phyloP scores from a whole-genome alignment of 345 rosid genomes.

The Hibiscus mutabilis region DNA sequence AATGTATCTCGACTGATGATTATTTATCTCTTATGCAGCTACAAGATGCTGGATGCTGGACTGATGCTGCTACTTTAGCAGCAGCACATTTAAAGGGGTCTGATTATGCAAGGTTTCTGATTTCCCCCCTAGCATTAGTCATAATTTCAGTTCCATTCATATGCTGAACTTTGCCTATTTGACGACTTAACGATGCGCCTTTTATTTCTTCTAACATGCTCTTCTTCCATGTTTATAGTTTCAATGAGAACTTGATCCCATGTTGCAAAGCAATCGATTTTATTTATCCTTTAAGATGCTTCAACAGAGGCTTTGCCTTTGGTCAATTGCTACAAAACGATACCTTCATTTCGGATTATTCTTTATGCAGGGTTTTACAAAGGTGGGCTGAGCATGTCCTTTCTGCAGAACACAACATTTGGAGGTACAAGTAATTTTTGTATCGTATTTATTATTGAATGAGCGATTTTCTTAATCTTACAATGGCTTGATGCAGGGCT shows the following conservation, averaged over 20 bases:
- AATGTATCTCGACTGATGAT: background rate
- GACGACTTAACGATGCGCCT: background rate
- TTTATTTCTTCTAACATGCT: background rate
- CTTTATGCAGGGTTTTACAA: slow-evolving; percentile 58
- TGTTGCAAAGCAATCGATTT: background rate
- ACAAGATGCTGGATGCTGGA: slow-evolving; percentile 99
- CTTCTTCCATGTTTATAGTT: background rate
- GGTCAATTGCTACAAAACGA: background rate
- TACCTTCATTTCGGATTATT: background rate
- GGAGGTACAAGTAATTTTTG: slow-evolving; percentile 54
- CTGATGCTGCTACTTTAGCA: slow-evolving; percentile 99
- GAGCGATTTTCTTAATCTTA: slow-evolving; percentile 2
- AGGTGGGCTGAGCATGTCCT: slow-evolving; percentile 92
- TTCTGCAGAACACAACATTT: slow-evolving; percentile 68
- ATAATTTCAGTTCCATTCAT: background rate
- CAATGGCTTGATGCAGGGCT: slow-evolving; percentile 46
- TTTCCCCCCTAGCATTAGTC: background rate
- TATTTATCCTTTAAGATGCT: background rate
- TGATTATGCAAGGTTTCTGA: slow-evolving; percentile 75
- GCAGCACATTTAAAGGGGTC: slow-evolving; percentile 93
- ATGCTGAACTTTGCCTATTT: slow-evolving; percentile 2
- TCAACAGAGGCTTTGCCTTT: background rate
- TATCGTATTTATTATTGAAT: background rate
- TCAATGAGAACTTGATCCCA: background rate
- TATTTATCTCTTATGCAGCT: slow-evolving; percentile 39